phyloP scores from a whole-genome alignment of 108 stramenopile species.

The Pseudonitzschia multiseries region DNA sequence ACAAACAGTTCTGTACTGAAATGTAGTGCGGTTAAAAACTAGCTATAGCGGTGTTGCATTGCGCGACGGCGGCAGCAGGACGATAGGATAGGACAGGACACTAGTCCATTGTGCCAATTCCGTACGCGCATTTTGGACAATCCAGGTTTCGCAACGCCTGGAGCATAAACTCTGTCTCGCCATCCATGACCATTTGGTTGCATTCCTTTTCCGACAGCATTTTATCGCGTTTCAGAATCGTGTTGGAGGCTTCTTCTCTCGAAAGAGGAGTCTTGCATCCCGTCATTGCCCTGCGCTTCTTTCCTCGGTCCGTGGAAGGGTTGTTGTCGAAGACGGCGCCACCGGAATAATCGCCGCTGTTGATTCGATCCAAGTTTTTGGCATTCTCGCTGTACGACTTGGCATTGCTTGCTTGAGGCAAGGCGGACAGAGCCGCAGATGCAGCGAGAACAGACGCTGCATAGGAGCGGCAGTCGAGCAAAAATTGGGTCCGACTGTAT shows the following conservation, averaged over 20 bases:
- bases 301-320: conserved; percentile 41
- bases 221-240: conserved; percentile 23
- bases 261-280: conserved; percentile 53
- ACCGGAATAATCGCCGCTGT: conserved; percentile 51
- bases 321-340: conserved; percentile 61
- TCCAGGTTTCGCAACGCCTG: conserved; percentile 52
- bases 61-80: too few species aligned
- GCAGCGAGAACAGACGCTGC: background rate
- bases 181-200: conserved; percentile 49
- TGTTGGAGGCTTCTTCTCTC: conserved; percentile 41
- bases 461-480: background rate
- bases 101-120: conserved; percentile 28
- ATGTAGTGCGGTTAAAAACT: too few species aligned
- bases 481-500: background rate
- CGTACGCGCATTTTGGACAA: conserved; percentile 65
- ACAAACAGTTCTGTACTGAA: too few species aligned
- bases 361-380: conserved; percentile 48
- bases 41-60: too few species aligned
- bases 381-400: conserved; percentile 56
- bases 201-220: conserved; percentile 41
- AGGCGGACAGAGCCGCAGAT: conserved; percentile 1
- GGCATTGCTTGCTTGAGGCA: conserved; percentile 12
- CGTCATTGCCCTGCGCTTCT: conserved; percentile 50
- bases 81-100: too few species aligned
- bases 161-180: conserved; percentile 59